Conservation (phyloP, 495 filamentous ascomycete species). For the Neurospora sp. region DNA sequence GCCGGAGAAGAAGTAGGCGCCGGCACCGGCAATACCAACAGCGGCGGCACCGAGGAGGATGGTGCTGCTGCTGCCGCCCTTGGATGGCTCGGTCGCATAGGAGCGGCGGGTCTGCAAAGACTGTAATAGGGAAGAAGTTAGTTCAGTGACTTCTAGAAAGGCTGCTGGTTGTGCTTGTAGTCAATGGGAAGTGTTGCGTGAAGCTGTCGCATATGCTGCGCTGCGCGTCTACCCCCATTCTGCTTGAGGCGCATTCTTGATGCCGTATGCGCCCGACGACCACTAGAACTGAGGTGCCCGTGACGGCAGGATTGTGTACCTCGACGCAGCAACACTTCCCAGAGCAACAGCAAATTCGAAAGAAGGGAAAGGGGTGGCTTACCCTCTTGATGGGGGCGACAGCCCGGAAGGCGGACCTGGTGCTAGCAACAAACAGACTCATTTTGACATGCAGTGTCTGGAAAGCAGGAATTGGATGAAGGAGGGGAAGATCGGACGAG, state of each 20-base stretch:
- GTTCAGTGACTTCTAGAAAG: not conserved
- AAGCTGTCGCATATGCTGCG: not conserved
- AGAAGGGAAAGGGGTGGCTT: conserved; percentile 3
- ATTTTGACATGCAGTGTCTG: conserved; percentile 11
- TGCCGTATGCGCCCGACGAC: not conserved
- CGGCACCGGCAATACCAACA: conserved; percentile 34
- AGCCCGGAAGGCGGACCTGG: conserved; percentile 20
- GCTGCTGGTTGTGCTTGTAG: not conserved
- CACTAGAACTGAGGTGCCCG: not conserved
- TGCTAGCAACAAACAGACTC: conserved; percentile 24
- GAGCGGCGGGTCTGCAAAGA: conserved; percentile 24
- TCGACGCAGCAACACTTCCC: not conserved
- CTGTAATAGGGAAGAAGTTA: not conserved
- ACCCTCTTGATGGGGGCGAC: conserved; percentile 24
- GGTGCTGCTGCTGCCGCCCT: conserved; percentile 27
- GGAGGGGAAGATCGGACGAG: not conserved
- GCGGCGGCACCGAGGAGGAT: conserved; percentile 33
- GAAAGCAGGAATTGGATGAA: not conserved
- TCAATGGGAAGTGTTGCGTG: conserved; percentile 3
- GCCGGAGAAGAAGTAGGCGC: conserved; percentile 41
- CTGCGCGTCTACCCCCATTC: not conserved
- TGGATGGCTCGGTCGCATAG: conserved; percentile 43
- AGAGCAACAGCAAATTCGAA: not conserved
- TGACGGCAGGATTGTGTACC: not conserved
- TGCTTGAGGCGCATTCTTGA: not conserved